Percentiles rank a stretch among this genome's conserved stretches.
Conservation (phyloP, 345 rosid species). For the Draba incana region DNA sequence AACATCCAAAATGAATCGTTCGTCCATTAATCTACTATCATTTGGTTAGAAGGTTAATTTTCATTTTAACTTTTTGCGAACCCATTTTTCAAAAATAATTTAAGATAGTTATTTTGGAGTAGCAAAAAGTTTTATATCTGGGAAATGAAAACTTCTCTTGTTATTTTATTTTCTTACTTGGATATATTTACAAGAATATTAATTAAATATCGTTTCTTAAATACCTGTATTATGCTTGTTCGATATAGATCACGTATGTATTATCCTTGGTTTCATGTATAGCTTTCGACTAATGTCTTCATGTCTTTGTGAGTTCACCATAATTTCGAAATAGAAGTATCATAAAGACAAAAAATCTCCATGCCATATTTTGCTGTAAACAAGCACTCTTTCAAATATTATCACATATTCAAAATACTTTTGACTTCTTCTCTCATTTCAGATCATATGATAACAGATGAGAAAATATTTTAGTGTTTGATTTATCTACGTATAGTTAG, state of each 20-base stretch:
- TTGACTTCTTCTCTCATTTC: background rate
- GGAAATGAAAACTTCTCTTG: no score
- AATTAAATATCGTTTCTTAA: background rate
- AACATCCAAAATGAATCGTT: no score
- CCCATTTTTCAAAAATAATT: no score
- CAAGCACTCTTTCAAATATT: background rate
- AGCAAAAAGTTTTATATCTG: no score
- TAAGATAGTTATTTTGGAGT: no score
- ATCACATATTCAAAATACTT: background rate
- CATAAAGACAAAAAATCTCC: background rate
- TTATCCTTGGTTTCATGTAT: no score
- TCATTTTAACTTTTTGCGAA: no score
- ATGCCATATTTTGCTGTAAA: slow-evolving; percentile 18
- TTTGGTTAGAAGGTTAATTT: no score
- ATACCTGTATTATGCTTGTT: background rate
- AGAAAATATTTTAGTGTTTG: background rate
- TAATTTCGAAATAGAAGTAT: background rate
- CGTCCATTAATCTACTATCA: no score
- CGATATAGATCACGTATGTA: background rate
- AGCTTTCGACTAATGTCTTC: background rate
- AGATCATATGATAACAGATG: background rate
- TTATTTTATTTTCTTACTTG: no score
- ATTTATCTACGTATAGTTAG: background rate
- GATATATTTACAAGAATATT: no score
- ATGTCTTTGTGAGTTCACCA: slow-evolving; percentile 8